These are phyloP conservation scores for Cruciata laevipes DNA, from an alignment of 257 asterid species.

Conservation along the genomic window DNA sequence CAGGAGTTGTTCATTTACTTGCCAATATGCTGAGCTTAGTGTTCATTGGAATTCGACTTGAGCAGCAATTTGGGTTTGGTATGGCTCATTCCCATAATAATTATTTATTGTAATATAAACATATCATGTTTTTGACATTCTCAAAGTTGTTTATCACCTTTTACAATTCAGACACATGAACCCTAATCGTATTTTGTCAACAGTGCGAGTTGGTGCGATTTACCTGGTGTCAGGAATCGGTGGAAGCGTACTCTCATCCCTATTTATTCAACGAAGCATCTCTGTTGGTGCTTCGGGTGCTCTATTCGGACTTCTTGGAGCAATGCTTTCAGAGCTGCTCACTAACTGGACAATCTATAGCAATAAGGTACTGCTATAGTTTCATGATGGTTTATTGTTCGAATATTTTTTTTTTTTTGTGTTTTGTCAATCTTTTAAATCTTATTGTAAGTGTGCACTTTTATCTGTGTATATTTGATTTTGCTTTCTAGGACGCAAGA, in stretches of 20 bases:
- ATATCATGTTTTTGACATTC: not conserved
- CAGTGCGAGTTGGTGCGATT: constrained; percentile 75
- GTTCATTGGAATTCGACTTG: constrained; percentile 78
- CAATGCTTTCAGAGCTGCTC: constrained; percentile 85
- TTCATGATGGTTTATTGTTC: not conserved
- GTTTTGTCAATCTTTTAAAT: not conserved
- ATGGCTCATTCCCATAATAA: constrained; percentile 16
- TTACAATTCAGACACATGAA: not conserved
- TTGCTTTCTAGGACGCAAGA: not conserved
- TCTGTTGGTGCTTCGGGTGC: constrained; percentile 99
- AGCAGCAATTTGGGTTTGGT: constrained; percentile 93
- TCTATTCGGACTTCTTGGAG: constrained; percentile 97
- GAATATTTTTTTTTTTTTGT: too few relatives aligned
- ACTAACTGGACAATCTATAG: constrained; percentile 95
- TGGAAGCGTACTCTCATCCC: constrained; percentile 75
- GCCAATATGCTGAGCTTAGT: constrained; percentile 84
- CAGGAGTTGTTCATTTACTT: constrained; percentile 79
- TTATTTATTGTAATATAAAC: not conserved
- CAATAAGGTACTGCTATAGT: constrained; percentile 54
- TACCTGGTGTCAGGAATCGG: constrained; percentile 83
- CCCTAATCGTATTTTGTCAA: constrained; percentile 12
- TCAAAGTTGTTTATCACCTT: not conserved
- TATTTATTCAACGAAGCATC: constrained; percentile 68
- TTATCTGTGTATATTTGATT: not conserved
- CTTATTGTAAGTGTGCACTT: not conserved